Conservation (phyloP, 495 filamentous ascomycete species). For the Neurospora sp. region DNA sequence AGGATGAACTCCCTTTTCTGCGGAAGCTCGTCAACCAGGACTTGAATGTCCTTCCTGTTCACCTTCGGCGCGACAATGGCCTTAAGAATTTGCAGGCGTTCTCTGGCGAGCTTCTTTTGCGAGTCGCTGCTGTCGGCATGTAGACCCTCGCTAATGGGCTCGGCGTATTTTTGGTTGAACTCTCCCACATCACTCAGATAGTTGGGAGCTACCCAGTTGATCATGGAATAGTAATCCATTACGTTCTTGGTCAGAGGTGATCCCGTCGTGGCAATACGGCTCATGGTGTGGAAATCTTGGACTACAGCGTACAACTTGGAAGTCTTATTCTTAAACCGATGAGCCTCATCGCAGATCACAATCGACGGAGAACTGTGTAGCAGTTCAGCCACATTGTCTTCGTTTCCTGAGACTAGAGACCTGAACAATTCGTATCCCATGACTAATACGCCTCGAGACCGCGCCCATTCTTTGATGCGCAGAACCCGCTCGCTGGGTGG, state of each 20-base stretch:
- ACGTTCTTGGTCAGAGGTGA: constrained; percentile 80
- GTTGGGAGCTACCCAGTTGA: constrained; percentile 77
- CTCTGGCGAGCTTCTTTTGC: constrained; percentile 49
- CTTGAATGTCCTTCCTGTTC: constrained; percentile 59
- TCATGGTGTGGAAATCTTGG: constrained; percentile 50
- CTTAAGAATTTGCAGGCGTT: constrained; percentile 61
- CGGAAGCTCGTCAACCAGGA: constrained; percentile 54
- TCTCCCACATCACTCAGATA: constrained; percentile 58
- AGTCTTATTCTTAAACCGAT: constrained; percentile 57
- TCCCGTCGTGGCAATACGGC: constrained; percentile 78
- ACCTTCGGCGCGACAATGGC: constrained; percentile 69
- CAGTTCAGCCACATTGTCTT: constrained; percentile 24
- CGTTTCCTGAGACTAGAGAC: constrained; percentile 16
- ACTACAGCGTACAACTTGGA: constrained; percentile 44
- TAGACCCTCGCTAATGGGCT: constrained; percentile 64
- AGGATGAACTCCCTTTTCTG: constrained; percentile 76
- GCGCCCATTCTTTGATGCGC: constrained; percentile 48
- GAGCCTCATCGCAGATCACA: constrained; percentile 84
- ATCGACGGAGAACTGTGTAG: constrained; percentile 57
- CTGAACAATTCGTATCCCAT: constrained; percentile 63
- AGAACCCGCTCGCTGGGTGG: constrained; percentile 28
- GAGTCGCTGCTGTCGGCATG: constrained; percentile 46
- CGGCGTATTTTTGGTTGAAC: constrained; percentile 58
- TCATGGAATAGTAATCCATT: constrained; percentile 72
- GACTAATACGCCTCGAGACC: constrained; percentile 61